Evolutionary conservation across 768 basidiomycete genomes (phyloP), one percentile per base, ranked within the genome.

Genomic region (Kwoniella pini): DNA sequence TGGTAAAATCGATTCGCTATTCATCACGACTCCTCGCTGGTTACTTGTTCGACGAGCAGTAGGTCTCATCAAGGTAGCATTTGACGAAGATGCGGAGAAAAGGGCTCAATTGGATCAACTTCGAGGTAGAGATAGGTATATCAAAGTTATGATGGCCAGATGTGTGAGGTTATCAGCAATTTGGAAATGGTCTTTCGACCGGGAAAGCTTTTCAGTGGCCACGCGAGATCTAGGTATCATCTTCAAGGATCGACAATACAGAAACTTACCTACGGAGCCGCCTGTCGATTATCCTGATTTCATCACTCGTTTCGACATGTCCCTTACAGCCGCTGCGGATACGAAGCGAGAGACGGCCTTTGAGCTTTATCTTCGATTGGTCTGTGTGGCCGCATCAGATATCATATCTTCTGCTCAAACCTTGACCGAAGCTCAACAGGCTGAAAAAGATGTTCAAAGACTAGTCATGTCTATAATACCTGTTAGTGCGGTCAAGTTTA

Each of bases 301-400:
- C 78, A 81, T 90, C 65, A 80, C 83, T 45, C 65, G 83, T 4
- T 80, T 81, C 44, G 82, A 89, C 65, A 80, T 85, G 71, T 77
- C 79, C 2, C 77, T 86, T 11, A 81, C 90, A 4, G 80, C 80
- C 17, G 76, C 80, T 19, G 80, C 81, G 50, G 82, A 85, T 26
- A 59, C 54, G 4, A 76, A 79, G 17, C 43, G 57, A 17, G 93
- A 95, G 68, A 85, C 88, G 1, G 84, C 88, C 1, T 93, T 88
- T 70, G 82, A 84, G n/a, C 73, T 89, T 5, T 89, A 92, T 71
- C 81, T 95, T 44, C 91, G 92, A 74, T 82, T 96, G 55, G 81
- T 93, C 31, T 84, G 87, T n/a, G 84, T 85, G 44, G 86, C 87
- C 0, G 81, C 81, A 1, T 77, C 81, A 12, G 79, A 80, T 59